phyloP scores from a whole-genome alignment of 78 protist species.

The Andalucia godoyi region DNA sequence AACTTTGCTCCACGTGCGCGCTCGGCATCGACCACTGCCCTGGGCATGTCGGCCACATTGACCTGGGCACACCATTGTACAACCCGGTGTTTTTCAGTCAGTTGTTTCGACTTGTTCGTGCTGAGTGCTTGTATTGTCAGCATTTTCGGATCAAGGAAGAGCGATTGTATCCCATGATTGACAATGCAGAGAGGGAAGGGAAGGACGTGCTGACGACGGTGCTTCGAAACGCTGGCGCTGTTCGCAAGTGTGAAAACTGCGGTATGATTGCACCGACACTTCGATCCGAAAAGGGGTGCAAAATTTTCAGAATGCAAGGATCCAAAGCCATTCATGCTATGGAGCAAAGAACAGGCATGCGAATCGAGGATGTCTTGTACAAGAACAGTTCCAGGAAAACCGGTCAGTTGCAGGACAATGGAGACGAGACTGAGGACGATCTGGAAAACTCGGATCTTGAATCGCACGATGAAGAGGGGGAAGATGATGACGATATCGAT shows the following conservation, averaged over 20 bases:
- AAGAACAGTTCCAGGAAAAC: too few relatives aligned
- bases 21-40: conserved; percentile 67
- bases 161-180: not conserved
- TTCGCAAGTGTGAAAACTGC: not conserved
- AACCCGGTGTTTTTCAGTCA: conserved; percentile 57
- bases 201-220: too few relatives aligned
- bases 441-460: too few relatives aligned
- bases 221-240: not conserved
- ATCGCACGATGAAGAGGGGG: too few relatives aligned
- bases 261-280: not conserved
- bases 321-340: too few relatives aligned
- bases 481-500: too few relatives aligned
- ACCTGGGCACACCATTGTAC: conserved; percentile 67
- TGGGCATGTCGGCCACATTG: conserved; percentile 92
- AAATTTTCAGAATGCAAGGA: not conserved
- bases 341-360: too few relatives aligned
- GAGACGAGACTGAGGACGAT: too few relatives aligned
- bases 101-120: conserved; percentile 44
- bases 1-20: conserved; percentile 64
- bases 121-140: conserved; percentile 72
- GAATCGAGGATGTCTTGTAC: too few relatives aligned
- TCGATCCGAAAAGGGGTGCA: not conserved
- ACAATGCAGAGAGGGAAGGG: not conserved
- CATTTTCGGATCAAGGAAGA: conserved; percentile 7
- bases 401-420: too few relatives aligned